Base-by-base conservation (phyloP, 1,139 yeast genomes). In the Saccharomyces uvarum region DNA sequence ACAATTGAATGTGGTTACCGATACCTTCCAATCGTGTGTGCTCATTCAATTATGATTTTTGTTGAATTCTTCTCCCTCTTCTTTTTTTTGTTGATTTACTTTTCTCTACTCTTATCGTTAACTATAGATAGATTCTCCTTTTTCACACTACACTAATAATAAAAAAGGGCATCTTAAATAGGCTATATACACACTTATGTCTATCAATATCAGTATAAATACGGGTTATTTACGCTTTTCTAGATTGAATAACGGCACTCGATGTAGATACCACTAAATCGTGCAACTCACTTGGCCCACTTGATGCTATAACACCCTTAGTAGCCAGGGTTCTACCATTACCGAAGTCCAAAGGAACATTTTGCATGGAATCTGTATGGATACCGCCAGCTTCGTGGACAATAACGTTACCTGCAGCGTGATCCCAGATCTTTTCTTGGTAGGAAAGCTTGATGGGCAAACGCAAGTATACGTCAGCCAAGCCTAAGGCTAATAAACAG, bases 371-470 rank as follows among this genome's bases (percentile, higher is more conserved):
- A 68, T 93, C 99, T 13, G 95, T 83, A 28, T 93, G 98, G 53
- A 75, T 71, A 7, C 99, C 99, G 49, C 98, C 98, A 63, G 95
- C 88, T 71, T 95, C 99, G 41, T 81, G 77, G 48, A 95, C 83
- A 60, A 93, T 79, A 11, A 91, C 77, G 63, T 87, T 86, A 4
- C 99, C 99, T 2, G 97, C 96, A 26, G 98, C 98, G 70, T 93
- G 99, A 71, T 93, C 99, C 99, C 99, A 93, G 57, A 93, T 90
- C 73, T 95, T 93, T 69, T 93, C 99, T 65, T 88, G 81, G 70
- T 91, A 93, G 2, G 79, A 73, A 52, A 81, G 78, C 60, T 80
- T 83, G 50, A 85, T 81, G 11, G 99, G 99, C 57, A 95, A 75
- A 62, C 99, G 83, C 60, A 93, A 77, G 64, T 95, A 93, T 27